Conservation (phyloP, 495 filamentous ascomycete species). For the Rhypophila decipiens region DNA sequence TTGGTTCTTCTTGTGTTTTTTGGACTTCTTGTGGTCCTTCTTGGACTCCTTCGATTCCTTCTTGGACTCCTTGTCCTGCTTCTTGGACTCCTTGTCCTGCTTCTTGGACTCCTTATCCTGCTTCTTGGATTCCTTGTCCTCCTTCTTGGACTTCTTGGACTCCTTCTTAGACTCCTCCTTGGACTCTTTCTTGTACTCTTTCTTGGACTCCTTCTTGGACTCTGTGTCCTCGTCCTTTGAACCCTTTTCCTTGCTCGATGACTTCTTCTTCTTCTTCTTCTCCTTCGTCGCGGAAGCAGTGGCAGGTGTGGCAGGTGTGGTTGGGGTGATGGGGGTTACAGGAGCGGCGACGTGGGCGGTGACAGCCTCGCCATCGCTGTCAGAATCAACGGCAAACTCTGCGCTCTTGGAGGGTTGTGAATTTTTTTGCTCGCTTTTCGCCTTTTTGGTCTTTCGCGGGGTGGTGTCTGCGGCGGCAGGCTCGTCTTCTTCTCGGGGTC, state of each 20-base stretch:
- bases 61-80: conserved; percentile 12
- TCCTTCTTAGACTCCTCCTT: conserved; percentile 12
- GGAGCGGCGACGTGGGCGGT: no score
- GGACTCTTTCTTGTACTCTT: conserved; percentile 2
- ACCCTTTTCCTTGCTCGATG: no score
- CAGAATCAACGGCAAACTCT: no score
- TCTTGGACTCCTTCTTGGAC: conserved; percentile 1
- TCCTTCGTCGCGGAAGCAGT: conserved; percentile 2
- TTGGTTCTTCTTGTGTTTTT: conserved; percentile 17
- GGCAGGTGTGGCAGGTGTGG: not conserved
- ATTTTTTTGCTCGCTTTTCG: conserved; percentile 22
- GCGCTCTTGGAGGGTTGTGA: not conserved
- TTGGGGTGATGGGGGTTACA: not conserved
- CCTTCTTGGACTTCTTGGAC: no score
- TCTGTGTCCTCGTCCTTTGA: not conserved
- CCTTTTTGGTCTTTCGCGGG: conserved; percentile 33
- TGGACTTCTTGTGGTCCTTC: conserved; percentile 16
- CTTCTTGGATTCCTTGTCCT: not conserved
- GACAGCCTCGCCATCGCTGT: not conserved
- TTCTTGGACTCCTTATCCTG: not conserved
- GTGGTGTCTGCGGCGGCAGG: conserved; percentile 22
- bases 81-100: not conserved
- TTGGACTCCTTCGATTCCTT: conserved; percentile 13
- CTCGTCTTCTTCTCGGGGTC: conserved; percentile 32
- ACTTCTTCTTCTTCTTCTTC: conserved; percentile 17